Percentiles rank a stretch among this genome's conserved stretches.
Evolutionary conservation across 345 rosid genomes (phyloP).

Genomic region (Hypericum perforatum): DNA sequence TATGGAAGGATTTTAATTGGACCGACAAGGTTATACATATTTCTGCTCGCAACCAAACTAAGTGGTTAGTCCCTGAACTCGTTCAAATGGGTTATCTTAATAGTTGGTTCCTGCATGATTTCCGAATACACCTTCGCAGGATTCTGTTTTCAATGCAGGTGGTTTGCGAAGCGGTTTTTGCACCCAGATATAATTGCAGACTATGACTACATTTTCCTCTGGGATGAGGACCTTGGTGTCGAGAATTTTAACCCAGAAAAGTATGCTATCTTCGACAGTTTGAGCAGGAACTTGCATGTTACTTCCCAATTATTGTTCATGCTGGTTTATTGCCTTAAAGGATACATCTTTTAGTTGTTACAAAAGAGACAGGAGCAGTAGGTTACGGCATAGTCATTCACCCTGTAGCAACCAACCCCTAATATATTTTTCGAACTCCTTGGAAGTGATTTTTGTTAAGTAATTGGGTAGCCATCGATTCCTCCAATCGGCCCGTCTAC

Average conservation of each 20-base stretch:
- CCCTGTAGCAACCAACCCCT: too few species aligned
- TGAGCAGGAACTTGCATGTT: too few species aligned
- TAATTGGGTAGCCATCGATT: too few species aligned
- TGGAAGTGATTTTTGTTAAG: too few species aligned
- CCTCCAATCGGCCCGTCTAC: too few species aligned
- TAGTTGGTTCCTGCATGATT: neutral
- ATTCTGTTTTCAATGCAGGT: slow-evolving; percentile 28
- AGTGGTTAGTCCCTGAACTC: slow-evolving; percentile 41
- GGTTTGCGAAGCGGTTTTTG: slow-evolving; percentile 80
- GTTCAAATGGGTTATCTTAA: neutral
- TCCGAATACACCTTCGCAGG: neutral
- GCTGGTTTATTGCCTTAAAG: too few species aligned
- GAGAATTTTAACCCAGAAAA: slow-evolving; percentile 43
- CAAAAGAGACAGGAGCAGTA: too few species aligned
- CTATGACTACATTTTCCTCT: slow-evolving; percentile 47
- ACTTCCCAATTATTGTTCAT: too few species aligned
- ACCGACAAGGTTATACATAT: slow-evolving; percentile 50
- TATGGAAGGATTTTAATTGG: slow-evolving; percentile 68
- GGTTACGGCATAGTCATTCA: too few species aligned
- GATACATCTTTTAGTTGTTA: too few species aligned
- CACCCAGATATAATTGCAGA: slow-evolving; percentile 60
- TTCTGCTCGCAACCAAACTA: slow-evolving; percentile 72
- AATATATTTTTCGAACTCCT: too few species aligned
- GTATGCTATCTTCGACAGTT: too few species aligned
- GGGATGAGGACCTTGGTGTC: slow-evolving; percentile 78